Evolutionary conservation across 2,329 filamentous ascomycete species (phyloP), one percentile per base, ranked within the genome.

Genomic region (Pyrenochaeta sp.): DNA sequence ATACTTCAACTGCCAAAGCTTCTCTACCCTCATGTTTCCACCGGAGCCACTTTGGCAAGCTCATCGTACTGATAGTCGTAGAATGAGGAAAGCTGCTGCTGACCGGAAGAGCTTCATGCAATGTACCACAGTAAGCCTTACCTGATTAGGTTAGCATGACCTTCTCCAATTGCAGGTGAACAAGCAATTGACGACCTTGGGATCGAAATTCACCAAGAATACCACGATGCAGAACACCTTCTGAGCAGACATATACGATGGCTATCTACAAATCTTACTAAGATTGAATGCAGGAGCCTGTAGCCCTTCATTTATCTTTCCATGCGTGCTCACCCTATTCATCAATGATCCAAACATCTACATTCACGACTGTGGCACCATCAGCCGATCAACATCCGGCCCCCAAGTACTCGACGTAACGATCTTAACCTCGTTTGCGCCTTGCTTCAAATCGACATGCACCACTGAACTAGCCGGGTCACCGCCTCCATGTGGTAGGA

Each of bases 371-470:
- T 75, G 67, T 2, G 85, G 85, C 0, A 87, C 83, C 71, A 87
- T 78, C 44, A 88, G 53, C 6, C 81, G 73, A 73, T 88, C 85
- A 13, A 87, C 73, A 79, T 84, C 83, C 0, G 85, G 82, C 0
- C 80, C 84, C 81, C 69, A 81, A 36, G 74, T 80, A 56, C 9
- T 78, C 54, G 84, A 78, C 0, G 77, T 75, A 52, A 79, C 77
- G 52, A 88, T 78, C 1, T 77, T 78, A 37, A 88, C 75, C 2
- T 78, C 79, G 66, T 88, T 88, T 0, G 60, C 66, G 0, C 85
- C 85, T 15, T 74, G 72, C 54, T 81, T 80, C 54, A 88, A 57
- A 13, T 83, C 75, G 1, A 77, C 80, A 58, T 85, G 79, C 57
- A 88, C 62, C 1, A 80, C 76, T 52, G 83, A 84, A 13, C 76